Conservation (phyloP, 2,329 filamentous ascomycete species). For the Clonostachys rosea region DNA sequence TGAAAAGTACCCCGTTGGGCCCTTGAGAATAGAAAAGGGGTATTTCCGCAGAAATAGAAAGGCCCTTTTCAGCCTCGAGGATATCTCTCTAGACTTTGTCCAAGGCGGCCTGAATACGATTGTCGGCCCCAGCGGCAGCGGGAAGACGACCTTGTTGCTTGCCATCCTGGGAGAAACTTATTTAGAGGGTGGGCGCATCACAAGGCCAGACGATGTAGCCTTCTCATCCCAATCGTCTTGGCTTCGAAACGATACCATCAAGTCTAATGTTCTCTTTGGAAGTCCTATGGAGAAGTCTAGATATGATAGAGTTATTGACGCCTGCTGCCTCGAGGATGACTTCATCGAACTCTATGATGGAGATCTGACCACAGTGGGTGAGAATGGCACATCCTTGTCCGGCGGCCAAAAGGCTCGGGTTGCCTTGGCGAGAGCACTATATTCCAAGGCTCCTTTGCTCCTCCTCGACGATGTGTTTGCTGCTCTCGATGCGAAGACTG, state of each 20-base stretch:
- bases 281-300: conserved; percentile 42
- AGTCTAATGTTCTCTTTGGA: conserved; percentile 51
- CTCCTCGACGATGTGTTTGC: conserved; percentile 57
- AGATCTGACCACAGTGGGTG: conserved; percentile 47
- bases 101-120: conserved; percentile 50
- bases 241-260: conserved; percentile 52
- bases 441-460: conserved; percentile 49
- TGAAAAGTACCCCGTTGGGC: conserved; percentile 40
- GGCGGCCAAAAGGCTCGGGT: conserved; percentile 54
- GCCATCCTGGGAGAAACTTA: conserved; percentile 51
- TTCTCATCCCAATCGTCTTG: conserved; percentile 54
- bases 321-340: conserved; percentile 47
- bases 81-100: conserved; percentile 45
- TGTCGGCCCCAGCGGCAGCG: conserved; percentile 48
- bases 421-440: conserved; percentile 51
- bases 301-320: conserved; percentile 50
- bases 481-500: conserved; percentile 54
- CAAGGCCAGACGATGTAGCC: conserved; percentile 45
- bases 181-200: conserved; percentile 39
- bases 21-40: conserved; percentile 37
- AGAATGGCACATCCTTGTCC: conserved; percentile 49
- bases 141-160: conserved; percentile 51
- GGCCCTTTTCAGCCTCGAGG: conserved; percentile 41
- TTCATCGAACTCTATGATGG: conserved; percentile 43
- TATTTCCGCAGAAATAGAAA: conserved; percentile 44